Evolutionary conservation across 169 alveolate genomes (phyloP), one percentile per base, ranked within the genome.

Genomic region (Plasmodium gaboni): DNA sequence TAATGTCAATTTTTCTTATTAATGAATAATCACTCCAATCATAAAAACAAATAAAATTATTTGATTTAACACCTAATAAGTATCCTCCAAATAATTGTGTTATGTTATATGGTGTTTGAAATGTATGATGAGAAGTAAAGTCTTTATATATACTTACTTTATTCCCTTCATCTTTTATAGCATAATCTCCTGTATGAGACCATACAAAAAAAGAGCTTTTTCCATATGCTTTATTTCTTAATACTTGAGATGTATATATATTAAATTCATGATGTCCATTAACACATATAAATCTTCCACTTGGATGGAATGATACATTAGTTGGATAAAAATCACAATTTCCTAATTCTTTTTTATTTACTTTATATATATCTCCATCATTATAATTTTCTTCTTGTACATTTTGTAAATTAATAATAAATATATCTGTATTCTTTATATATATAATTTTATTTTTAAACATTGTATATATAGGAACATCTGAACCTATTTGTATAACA

Each of bases 241-340:
- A 26, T 42, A 78, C 97, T 94, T 96, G 97, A 2, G 98, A 95
- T 1, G 99, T 96, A 96, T 97, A 98, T 9, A 98, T 96, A 24
- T 97, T 96, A 94, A 95, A 98, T 85, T 98, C 99, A n/a, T 98
- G 97, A 78, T 99, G 99, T 19, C 99, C 99, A 91, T 97, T 97
- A 12, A 99, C 96, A 2, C 99, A 98, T 70, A 98, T 94, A 87
- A 96, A 95, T 61, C 99, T 96, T 15, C 99, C 99, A 92, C 97
- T 98, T 1, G 99, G 99, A 87, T 98, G 98, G 88, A 97, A 98
- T 19, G 97, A 95, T 12, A 94, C 96, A 17, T 93, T 95, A 73
- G 98, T 97, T 17, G 99, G 99, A 86, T 96, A 97, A 64, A 98
- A 95, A 69, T 98, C 99, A 70, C 97, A 95, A 24, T 96, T 95